Base-by-base conservation (phyloP, 1,284 basidiomycete species). In the Heliocybe sulcata region DNA sequence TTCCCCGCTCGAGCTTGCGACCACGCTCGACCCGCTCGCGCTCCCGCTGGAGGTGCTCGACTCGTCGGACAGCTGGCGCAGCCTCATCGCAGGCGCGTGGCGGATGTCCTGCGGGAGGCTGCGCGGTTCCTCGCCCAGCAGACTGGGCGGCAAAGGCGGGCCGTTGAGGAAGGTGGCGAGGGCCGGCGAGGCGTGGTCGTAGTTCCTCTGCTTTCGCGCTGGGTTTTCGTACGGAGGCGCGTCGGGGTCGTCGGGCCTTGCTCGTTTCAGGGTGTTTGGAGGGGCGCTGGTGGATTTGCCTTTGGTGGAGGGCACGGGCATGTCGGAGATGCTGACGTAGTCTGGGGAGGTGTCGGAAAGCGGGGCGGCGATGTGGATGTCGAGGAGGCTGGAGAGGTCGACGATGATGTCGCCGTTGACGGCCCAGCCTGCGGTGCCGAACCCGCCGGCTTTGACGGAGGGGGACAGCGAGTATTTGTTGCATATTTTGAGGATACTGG, bases 401-500 rank as follows among this genome's bases (percentile, higher is more conserved):
- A 94, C 69, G 60, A 94, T 83, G 54, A 94, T 74, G 64, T 94
- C 87, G 42, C 92, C 92, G 31, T 83, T 84, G 53, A 94, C 82
- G 12, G 90, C 81, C 88, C 90, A 93, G 2, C 93, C 92, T 10
- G 87, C 90, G 2, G 90, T 94, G 6, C 91, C 92, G 65, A 88
- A 94, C 0, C 93, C 92, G 16, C 92, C 92, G 0, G 90, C 87
- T 67, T 90, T 92, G 63, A 93, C 77, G n/a, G 90, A 92, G 3
- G 86, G 80, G n/a, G 85, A 84, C 2, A 94, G 71, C 0, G 67
- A 66, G 62, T 93, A 76, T 53, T 80, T 77, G 19, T 64, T 67
- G 64, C 92, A 94, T 67, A 94, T 91, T 14, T 77, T 61, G 56
- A 93, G 68, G 56, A 82, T 74, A 59, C 88, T 90, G 58, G 11